These are phyloP conservation scores for Silene noctiflora DNA, from an alignment of 179 eudicot genomes.

Conservation along the genomic window DNA sequence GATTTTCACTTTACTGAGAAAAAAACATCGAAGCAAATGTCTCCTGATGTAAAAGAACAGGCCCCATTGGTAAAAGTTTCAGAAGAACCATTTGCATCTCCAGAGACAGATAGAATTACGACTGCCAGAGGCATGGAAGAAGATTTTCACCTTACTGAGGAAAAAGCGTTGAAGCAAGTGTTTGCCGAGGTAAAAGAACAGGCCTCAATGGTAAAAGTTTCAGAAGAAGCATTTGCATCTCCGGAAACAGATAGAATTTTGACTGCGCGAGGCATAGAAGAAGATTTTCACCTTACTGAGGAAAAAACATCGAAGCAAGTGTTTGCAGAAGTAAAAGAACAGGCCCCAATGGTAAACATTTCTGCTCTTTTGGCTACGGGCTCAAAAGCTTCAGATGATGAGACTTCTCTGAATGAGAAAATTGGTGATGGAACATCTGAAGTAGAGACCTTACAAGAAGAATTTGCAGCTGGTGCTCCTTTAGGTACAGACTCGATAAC, in stretches of 20 bases:
- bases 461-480: slow-evolving; percentile 19
- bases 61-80: slow-evolving; percentile 31
- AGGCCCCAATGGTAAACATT: slow-evolving; percentile 10
- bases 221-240: slow-evolving; percentile 21
- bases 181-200: slow-evolving; percentile 21
- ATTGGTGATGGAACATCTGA: slow-evolving; percentile 24
- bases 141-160: slow-evolving; percentile 25
- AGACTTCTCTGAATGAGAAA: slow-evolving; percentile 31
- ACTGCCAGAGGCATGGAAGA: slow-evolving; percentile 25
- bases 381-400: slow-evolving; percentile 28
- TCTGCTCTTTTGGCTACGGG: slow-evolving; percentile 5
- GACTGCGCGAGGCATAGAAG: slow-evolving; percentile 24
- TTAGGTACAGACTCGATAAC: slow-evolving; percentile 23
- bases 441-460: slow-evolving; percentile 22
- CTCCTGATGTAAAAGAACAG: slow-evolving; percentile 24
- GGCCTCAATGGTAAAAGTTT: background rate
- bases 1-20: slow-evolving; percentile 25
- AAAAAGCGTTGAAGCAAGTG: slow-evolving; percentile 28
- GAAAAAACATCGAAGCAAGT: slow-evolving; percentile 28
- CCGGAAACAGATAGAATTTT: slow-evolving; percentile 25
- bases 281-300: slow-evolving; percentile 27
- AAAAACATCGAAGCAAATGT: slow-evolving; percentile 28
- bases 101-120: slow-evolving; percentile 25
- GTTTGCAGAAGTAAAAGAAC: slow-evolving; percentile 23
- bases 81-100: slow-evolving; percentile 23